Evolutionary conservation across 1,139 yeast species (phyloP), one percentile per base, ranked within the genome.

Genomic region (Yamadazyma trypodendri): DNA sequence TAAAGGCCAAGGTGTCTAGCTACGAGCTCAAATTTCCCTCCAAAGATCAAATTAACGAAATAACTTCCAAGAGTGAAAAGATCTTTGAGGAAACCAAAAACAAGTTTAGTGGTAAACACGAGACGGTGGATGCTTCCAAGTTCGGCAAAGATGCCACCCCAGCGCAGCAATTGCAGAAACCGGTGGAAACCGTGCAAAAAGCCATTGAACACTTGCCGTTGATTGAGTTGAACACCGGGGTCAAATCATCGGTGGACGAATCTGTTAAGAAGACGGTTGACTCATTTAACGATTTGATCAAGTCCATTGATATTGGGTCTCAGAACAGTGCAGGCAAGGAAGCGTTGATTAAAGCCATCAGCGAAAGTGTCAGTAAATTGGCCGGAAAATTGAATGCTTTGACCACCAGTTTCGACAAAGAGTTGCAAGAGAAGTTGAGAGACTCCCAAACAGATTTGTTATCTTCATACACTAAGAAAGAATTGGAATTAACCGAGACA

Each of bases 391-490:
- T 71, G 43, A 57, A 60, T 36, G 41, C 58, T 30, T 63, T 63
- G 49, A 72, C 74, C 38, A 54, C 58, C 36, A 62, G 65, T 25
- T 63, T 78, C 38, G 71, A 71, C 29, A 65, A 63, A 18, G 76
- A 73, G 46, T 53, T 71, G 36, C 60, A 62, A 40, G 42, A 50
- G 27, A 63, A 65, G 45, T 57, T 70, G 44, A 65, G 65, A 52
- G 58, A 55, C 24, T 55, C 68, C 31, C 76, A 74, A 48, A 68
- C 73, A 22, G 77, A 79, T 45, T 73, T 82, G 55, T 68, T 75
- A 42, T 61, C 75, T 12, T 71, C 79, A 38, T 83, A 79, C 53
- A 77, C 83, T 43, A 65, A 69, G 48, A 74, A 75, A 44, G 79
- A 77, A 51, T 68, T 75, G 45, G 73, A 68, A 33, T 58, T 76